Percentiles rank a stretch among this genome's conserved stretches.
These are phyloP conservation scores for Tolypocladium amazonense DNA, from an alignment of 2,329 filamentous ascomycete species.

Conservation along the genomic window DNA sequence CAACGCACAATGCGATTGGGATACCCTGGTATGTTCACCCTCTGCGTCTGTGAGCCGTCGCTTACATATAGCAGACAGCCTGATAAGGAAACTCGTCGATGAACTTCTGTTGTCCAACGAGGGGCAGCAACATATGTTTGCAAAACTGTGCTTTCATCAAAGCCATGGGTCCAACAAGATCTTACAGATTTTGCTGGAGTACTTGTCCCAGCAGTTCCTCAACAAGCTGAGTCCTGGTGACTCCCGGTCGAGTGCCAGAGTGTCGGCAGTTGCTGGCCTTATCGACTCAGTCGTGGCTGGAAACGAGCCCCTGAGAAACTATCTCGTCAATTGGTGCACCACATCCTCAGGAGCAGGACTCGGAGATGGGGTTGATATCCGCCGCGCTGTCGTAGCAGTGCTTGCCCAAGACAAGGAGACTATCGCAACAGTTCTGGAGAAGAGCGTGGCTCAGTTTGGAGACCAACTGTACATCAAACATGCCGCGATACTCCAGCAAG, in stretches of 20 bases:
- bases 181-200: slow-evolving; percentile 18
- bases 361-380: slow-evolving; percentile 52
- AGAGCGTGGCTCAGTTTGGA: slow-evolving; percentile 63
- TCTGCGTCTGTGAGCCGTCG: not conserved
- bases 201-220: slow-evolving; percentile 35
- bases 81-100: slow-evolving; percentile 25
- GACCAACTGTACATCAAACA: slow-evolving; percentile 83
- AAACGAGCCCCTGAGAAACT: slow-evolving; percentile 36
- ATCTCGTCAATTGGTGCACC: slow-evolving; percentile 55
- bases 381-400: slow-evolving; percentile 53
- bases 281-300: slow-evolving; percentile 37
- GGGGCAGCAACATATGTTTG: slow-evolving; percentile 13
- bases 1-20: slow-evolving; percentile 58
- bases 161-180: slow-evolving; percentile 15
- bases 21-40: slow-evolving; percentile 48
- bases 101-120: slow-evolving; percentile 24
- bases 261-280: slow-evolving; percentile 50
- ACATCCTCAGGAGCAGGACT: slow-evolving; percentile 53
- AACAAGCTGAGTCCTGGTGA: slow-evolving; percentile 21
- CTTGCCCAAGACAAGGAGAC: slow-evolving; percentile 40
- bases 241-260: slow-evolving; percentile 17
- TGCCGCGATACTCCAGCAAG: slow-evolving; percentile 74
- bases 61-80: slow-evolving; percentile 24
- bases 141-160: slow-evolving; percentile 17
- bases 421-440: slow-evolving; percentile 52